phyloP scores from a whole-genome alignment of 306 rosid species.

The Myrica gale region DNA sequence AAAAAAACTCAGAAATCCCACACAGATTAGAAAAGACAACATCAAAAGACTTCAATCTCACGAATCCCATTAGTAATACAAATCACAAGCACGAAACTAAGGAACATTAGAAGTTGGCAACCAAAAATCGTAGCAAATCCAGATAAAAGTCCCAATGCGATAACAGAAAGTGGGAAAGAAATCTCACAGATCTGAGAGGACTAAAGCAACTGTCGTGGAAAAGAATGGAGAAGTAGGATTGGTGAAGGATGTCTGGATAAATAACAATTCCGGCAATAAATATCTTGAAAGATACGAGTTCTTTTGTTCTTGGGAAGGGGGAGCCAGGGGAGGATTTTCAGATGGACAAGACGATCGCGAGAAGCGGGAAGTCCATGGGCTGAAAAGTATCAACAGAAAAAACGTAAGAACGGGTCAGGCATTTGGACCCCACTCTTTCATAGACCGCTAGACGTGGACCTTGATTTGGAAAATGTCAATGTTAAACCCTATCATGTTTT shows the following conservation, averaged over 20 bases:
- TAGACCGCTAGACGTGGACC: neutral
- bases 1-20: neutral
- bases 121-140: neutral
- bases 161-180: constrained; percentile 3
- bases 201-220: neutral
- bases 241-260: constrained; percentile 6
- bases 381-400: constrained; percentile 1
- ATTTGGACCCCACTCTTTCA: constrained; percentile 6
- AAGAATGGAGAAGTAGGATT: neutral
- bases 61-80: neutral
- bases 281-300: neutral
- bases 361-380: constrained; percentile 66
- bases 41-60: neutral
- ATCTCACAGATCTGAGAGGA: constrained; percentile 38
- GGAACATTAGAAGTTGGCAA: neutral
- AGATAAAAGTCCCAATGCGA: neutral
- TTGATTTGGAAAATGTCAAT: no score
- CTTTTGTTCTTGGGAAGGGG: no score
- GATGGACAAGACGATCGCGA: constrained; percentile 12
- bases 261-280: neutral
- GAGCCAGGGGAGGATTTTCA: neutral
- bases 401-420: neutral
- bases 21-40: neutral
- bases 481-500: no score
- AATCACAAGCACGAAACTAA: neutral